Evolutionary conservation across 352 stramenopile species (phyloP), one percentile per base, ranked within the genome.

Genomic region (Globisporangium cederbergense): DNA sequence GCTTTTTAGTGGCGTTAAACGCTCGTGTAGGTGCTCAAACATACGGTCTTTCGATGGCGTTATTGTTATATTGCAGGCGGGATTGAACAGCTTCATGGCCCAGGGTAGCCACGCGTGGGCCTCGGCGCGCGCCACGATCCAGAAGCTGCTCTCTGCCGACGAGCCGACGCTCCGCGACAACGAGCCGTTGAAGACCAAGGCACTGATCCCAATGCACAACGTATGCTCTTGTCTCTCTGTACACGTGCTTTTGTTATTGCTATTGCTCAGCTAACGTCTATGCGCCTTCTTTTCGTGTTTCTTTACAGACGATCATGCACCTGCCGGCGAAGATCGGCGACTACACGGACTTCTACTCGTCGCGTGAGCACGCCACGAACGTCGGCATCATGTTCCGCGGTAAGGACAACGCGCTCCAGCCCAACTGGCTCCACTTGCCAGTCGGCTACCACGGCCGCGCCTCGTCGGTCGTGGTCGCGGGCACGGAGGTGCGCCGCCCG

Each of bases 281-380:
- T 30, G 8, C 32, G n/a, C 34, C 9, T 25, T 16, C 28, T n/a
- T 54, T 4, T 55, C 25, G 2, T 56, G 3, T 64, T 38, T 10
- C n/a, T 40, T 10, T 40, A 25, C 22, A 70, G 65, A 72, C 89
- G 50, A 76, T 77, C 42, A 97, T 98, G 86, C 90, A 98, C 65
- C 72, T 99, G 16, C 97, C 97, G 18, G 90, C 92, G 58, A 85
- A 81, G 38, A 97, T 99, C 62, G 95, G 95, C 30, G 96, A 99
- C 77, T 99, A 98, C 79, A 98, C 97, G 25, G 97, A 99, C 72
- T 99, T 99, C 66, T 99, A 99, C 80, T 96, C 89, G 63, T 98
- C 89, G 32, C 82, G 94, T 18, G 95, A 99, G 74, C 97, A 99
- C 78, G 96, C 97, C 14, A 98, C 95, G 50, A 99, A 99, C 74